Conservation (phyloP, 805 yeast genomes). For the Candida sphagnicola region DNA sequence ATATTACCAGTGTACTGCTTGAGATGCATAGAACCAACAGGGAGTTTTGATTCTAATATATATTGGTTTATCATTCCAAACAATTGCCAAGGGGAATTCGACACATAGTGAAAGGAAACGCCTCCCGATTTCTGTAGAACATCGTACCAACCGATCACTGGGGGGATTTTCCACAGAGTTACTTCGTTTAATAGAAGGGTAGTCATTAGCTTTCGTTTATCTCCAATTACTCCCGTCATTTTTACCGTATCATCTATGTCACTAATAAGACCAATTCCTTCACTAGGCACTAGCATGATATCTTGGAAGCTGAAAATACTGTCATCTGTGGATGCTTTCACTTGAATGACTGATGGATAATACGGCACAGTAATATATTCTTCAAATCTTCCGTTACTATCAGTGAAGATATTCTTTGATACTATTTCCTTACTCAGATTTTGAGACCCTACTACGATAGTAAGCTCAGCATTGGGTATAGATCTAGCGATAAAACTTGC, state of each 20-base stretch:
- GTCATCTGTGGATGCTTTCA: conserved; percentile 44
- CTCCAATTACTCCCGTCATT: conserved; percentile 85
- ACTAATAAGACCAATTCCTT: conserved; percentile 72
- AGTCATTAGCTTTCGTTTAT: conserved; percentile 75
- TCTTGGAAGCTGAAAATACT: conserved; percentile 45
- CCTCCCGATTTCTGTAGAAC: conserved; percentile 41
- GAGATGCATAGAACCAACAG: conserved; percentile 79
- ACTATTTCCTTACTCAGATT: conserved; percentile 22
- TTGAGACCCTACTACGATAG: conserved; percentile 54
- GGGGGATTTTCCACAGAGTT: conserved; percentile 66
- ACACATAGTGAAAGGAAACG: conserved; percentile 83
- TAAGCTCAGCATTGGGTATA: conserved; percentile 53
- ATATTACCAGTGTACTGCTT: conserved; percentile 85
- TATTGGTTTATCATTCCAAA: conserved; percentile 58
- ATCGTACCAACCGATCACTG: conserved; percentile 70
- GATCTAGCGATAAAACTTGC: conserved; percentile 67
- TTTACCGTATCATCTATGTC: conserved; percentile 96
- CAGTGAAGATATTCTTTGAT: conserved; percentile 44
- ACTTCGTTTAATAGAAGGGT: conserved; percentile 70
- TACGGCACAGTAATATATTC: conserved; percentile 51
- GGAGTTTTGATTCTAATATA: conserved; percentile 54
- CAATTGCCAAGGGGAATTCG: conserved; percentile 93
- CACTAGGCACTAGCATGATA: conserved; percentile 34
- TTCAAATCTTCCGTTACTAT: conserved; percentile 64
- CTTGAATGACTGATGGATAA: conserved; percentile 57